A percentile compares a stretch with the other conserved stretches of the same genome.
Evolutionary conservation across 768 basidiomycete species (phyloP).

Genomic region (Steccherinum ochraceum): DNA sequence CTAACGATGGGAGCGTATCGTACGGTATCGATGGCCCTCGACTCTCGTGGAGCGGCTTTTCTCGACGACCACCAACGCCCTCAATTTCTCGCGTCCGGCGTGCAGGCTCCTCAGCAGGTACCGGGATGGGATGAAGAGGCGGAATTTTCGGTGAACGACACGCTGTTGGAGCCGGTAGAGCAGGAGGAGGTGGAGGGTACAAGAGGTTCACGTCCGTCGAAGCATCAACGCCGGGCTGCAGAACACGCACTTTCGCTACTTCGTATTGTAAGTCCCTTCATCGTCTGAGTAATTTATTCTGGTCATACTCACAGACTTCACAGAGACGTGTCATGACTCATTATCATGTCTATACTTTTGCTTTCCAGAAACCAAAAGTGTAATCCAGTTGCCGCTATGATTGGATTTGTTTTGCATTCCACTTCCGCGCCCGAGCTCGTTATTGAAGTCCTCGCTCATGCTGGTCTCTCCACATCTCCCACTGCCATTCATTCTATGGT

Average conservation of each 20-base stretch:
- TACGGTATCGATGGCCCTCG: too few species aligned
- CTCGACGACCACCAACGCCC: too few species aligned
- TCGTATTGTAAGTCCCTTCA: background rate
- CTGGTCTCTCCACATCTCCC: conserved; percentile 1
- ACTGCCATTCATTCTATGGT: conserved; percentile 2
- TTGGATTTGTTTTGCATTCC: conserved; percentile 22
- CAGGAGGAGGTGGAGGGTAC: background rate
- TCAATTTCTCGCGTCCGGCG: too few species aligned
- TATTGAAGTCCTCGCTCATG: conserved; percentile 7
- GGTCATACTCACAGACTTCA: background rate
- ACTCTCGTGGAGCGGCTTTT: too few species aligned
- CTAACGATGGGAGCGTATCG: too few species aligned
- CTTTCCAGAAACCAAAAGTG: conserved; percentile 13
- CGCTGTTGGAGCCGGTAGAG: background rate
- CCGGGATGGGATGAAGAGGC: background rate
- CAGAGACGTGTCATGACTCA: background rate
- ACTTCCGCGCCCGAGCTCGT: conserved; percentile 19
- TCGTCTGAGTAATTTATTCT: background rate
- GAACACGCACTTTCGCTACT: background rate
- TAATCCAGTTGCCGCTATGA: conserved; percentile 15
- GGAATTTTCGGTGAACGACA: background rate
- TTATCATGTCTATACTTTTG: conserved; percentile 8
- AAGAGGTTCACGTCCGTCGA: background rate
- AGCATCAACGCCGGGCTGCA: background rate
- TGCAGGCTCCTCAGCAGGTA: too few species aligned